Base-by-base conservation (phyloP, 129 eudicot species). In the Lactuca sativa region DNA sequence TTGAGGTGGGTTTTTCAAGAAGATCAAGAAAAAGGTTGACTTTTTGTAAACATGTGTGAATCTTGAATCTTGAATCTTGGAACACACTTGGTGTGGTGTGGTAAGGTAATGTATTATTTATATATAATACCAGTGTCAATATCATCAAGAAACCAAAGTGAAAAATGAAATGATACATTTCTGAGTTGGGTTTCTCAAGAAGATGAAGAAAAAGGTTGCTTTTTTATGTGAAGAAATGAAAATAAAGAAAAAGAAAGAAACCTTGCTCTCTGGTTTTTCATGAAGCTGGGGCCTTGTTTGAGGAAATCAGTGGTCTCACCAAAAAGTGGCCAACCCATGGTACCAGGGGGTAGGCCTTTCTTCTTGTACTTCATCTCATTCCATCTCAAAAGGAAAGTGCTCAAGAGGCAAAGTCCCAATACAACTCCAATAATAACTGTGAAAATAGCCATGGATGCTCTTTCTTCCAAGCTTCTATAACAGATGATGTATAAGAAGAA, bases 251-350 rank as follows among this genome's bases (percentile, higher is more conserved):
- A 31, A 70, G 15, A 18, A 13, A 67, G 16, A 70, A 9, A 93
- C 99, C 99, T 95, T 83, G 97, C 82, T 90, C 97, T 95, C 78
- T 95, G 93, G 83, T 85, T 90, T 74, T 82, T 95, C 90, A 95
- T 95, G 82, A 95, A 95, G 74, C 74, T 76, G 51, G 99, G 99
- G 36, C 99, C 99, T 75, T 80, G 96, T 81, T 83, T 95, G 9
- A 95, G 97, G 59, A 95, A 95, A 72, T 95, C 97, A 56, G 91
- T 85, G 67, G 99, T 95, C 79, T 95, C 99, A 69, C 99, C 99
- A 78, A 95, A 87, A 77, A 95, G 76, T 60, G 99, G 99, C 99
- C 99, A 95, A 34, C 99, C 99, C 99, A 95, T 95, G 67, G 99
- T 95, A 40, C 99, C 99, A 16, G 99, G 99, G 17, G 99, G 99